Conservation (phyloP, 2,329 filamentous ascomycete genomes). For the Penicillium occitanis region DNA sequence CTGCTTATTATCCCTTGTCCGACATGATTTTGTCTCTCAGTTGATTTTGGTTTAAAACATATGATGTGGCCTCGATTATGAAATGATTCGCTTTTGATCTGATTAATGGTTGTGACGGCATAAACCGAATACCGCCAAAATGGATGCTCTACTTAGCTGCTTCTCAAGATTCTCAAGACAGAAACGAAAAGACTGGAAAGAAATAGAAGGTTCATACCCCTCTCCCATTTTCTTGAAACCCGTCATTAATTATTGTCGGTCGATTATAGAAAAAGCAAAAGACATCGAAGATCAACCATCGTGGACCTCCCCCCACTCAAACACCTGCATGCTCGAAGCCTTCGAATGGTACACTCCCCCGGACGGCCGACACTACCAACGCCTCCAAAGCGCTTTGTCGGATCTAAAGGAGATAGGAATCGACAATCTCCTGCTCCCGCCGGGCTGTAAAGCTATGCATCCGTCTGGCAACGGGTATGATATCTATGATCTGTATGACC, state of each 20-base stretch:
- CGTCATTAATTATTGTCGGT: neutral
- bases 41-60: neutral
- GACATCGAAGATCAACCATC: slow-evolving; percentile 31
- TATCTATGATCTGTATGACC: slow-evolving; percentile 68
- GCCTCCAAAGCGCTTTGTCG: slow-evolving; percentile 54
- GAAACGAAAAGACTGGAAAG: slow-evolving; percentile 25
- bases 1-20: slow-evolving; percentile 1
- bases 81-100: neutral
- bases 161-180: slow-evolving; percentile 20
- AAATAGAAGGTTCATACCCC: slow-evolving; percentile 28
- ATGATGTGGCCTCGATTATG: neutral
- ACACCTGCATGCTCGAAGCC: slow-evolving; percentile 61
- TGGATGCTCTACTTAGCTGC: slow-evolving; percentile 16
- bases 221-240: neutral
- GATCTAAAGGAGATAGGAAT: slow-evolving; percentile 61
- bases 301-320: slow-evolving; percentile 34
- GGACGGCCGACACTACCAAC: slow-evolving; percentile 61
- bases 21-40: neutral
- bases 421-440: slow-evolving; percentile 66
- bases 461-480: slow-evolving; percentile 66
- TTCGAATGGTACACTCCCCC: slow-evolving; percentile 72
- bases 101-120: neutral
- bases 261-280: slow-evolving; percentile 26
- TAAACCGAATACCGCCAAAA: neutral
- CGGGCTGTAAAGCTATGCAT: slow-evolving; percentile 66